These are phyloP conservation scores for Thalassiosira livingstoniorum DNA, from an alignment of 352 stramenopile genomes.

Conservation along the genomic window DNA sequence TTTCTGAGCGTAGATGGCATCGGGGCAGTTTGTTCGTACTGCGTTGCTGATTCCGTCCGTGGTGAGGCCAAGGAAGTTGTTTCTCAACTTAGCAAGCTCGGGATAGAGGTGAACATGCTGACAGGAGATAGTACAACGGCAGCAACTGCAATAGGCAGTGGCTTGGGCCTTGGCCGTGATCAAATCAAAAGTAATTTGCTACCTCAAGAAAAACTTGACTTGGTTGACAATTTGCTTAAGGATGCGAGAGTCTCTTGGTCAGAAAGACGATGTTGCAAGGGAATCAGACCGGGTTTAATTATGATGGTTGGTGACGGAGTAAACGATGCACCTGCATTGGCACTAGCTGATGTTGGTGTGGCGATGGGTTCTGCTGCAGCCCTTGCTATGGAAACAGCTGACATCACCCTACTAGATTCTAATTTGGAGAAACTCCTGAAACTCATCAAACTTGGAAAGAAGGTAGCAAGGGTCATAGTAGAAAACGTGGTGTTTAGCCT, in stretches of 20 bases:
- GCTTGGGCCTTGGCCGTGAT: conserved; percentile 90
- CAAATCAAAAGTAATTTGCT: conserved; percentile 89
- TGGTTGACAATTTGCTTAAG: conserved; percentile 51
- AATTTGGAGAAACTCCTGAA: conserved; percentile 74
- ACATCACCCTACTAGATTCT: conserved; percentile 81
- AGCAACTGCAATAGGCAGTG: conserved; percentile 88
- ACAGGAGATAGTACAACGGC: conserved; percentile 93
- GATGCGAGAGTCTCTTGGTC: conserved; percentile 73
- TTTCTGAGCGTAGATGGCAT: conserved; percentile 79
- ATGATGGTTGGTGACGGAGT: conserved; percentile 95
- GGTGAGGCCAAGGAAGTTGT: conserved; percentile 68
- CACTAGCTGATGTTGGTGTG: conserved; percentile 92
- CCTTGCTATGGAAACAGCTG: conserved; percentile 79
- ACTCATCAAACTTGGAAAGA: conserved; percentile 65
- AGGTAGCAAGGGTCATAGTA: conserved; percentile 74
- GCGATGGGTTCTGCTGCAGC: conserved; percentile 87
- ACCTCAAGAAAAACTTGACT: conserved; percentile 91
- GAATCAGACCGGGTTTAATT: conserved; percentile 37
- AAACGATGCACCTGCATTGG: conserved; percentile 93
- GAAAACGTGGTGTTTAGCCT: conserved; percentile 82
- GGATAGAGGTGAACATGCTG: conserved; percentile 89
- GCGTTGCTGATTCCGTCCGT: conserved; percentile 77
- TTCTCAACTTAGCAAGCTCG: conserved; percentile 59
- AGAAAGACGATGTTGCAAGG: conserved; percentile 19
- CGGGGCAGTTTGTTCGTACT: conserved; percentile 72